Evolutionary conservation across 176 grass and related monocot species (phyloP).

Genomic region (Poa pratensis): DNA sequence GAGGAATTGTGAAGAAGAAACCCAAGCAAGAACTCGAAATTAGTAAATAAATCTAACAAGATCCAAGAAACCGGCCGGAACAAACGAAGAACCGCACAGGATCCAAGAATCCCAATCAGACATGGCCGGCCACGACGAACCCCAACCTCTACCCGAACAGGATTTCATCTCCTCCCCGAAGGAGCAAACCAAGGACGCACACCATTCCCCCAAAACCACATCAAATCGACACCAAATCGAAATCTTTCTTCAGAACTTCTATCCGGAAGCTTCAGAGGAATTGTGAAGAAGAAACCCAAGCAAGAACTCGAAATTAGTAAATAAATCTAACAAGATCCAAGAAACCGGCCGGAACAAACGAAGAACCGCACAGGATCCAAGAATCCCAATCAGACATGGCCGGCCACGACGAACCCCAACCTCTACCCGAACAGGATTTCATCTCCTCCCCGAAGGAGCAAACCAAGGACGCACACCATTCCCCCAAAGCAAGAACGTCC

Average conservation of each 20-base stretch:
- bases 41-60: background rate
- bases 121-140: background rate
- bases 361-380: background rate
- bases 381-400: background rate
- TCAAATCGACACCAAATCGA: constrained; percentile 13
- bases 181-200: background rate
- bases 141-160: background rate
- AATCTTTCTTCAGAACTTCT: background rate
- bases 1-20: background rate
- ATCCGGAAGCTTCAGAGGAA: background rate
- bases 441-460: background rate
- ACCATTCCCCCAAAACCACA: background rate
- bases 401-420: background rate
- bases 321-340: background rate
- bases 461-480: background rate
- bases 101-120: constrained; percentile 12
- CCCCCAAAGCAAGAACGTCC: background rate
- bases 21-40: background rate
- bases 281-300: background rate
- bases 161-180: background rate
- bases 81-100: background rate
- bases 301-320: background rate
- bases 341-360: background rate
- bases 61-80: constrained; percentile 4
- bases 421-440: background rate